Evolutionary conservation across 2,329 filamentous ascomycete genomes (phyloP).

Genomic region (Ceratocystis lukuohia): DNA sequence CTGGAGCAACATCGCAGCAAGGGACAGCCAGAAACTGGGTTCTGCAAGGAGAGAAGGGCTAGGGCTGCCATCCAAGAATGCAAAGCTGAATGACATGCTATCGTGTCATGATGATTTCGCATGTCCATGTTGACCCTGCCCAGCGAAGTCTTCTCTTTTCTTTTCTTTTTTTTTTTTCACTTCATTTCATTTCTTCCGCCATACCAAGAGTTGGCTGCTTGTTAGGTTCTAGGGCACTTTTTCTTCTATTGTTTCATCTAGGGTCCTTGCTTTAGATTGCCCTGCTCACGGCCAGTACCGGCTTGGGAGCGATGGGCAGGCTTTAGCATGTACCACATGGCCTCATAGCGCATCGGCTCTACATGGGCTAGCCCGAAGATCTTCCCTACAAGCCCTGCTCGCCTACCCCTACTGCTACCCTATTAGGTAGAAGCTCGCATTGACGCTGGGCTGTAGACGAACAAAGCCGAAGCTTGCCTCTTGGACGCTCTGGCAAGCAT

Average conservation of each 20-base stretch:
- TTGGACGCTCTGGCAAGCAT: too few relatives aligned
- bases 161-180: too few relatives aligned
- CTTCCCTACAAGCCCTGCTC: not conserved
- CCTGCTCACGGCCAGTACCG: not conserved
- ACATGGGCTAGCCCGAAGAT: not conserved
- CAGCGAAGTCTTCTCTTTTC: too few relatives aligned
- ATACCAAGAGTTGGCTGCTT: not conserved
- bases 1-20: not conserved
- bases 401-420: too few relatives aligned
- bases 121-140: too few relatives aligned
- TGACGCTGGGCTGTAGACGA: not conserved
- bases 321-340: not conserved
- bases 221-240: not conserved
- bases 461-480: not conserved
- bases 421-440: not conserved
- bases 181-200: not conserved
- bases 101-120: too few relatives aligned
- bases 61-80: not conserved
- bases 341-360: not conserved
- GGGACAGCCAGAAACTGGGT: not conserved
- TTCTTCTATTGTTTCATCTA: slow-evolving; percentile 6
- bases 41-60: not conserved
- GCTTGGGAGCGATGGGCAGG: not conserved
- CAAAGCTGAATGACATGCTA: too few relatives aligned
- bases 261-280: slow-evolving; percentile 8